A percentile compares a stretch with the other conserved stretches of the same genome.
phyloP scores from a whole-genome alignment of 306 rosid species.

The Corylus heterophylla region DNA sequence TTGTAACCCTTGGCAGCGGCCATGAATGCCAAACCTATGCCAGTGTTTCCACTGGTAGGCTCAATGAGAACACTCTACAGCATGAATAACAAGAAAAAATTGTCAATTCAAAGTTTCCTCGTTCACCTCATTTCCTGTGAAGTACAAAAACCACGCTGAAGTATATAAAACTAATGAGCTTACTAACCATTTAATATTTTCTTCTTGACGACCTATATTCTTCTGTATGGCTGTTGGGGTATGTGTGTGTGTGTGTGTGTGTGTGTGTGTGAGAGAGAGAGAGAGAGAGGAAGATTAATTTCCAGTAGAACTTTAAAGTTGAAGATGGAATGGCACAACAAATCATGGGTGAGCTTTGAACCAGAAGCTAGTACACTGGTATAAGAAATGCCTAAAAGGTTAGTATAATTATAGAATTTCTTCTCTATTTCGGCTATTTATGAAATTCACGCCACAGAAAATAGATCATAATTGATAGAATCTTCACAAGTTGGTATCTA shows the following conservation, averaged over 20 bases:
- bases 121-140: not conserved
- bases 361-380: not conserved
- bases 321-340: not conserved
- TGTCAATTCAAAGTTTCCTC: constrained; percentile 17
- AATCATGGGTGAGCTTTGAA: not conserved
- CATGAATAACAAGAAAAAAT: constrained; percentile 20
- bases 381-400: not conserved
- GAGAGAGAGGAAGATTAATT: not conserved
- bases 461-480: not conserved
- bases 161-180: not conserved
- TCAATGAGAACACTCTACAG: constrained; percentile 77
- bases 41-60: constrained; percentile 93
- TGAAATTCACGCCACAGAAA: not conserved
- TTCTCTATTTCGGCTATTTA: not conserved
- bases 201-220: not conserved
- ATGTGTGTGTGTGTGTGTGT: not conserved
- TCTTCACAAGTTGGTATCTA: not conserved
- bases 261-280: not conserved
- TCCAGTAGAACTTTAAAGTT: not conserved
- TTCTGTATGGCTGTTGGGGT: not conserved
- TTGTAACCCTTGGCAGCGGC: constrained; percentile 92
- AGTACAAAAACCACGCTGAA: not conserved
- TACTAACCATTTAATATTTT: not conserved
- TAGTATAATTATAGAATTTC: not conserved
- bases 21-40: constrained; percentile 89